Base-by-base conservation (phyloP, 2,329 filamentous ascomycete species). In the Tothia fuscella region DNA sequence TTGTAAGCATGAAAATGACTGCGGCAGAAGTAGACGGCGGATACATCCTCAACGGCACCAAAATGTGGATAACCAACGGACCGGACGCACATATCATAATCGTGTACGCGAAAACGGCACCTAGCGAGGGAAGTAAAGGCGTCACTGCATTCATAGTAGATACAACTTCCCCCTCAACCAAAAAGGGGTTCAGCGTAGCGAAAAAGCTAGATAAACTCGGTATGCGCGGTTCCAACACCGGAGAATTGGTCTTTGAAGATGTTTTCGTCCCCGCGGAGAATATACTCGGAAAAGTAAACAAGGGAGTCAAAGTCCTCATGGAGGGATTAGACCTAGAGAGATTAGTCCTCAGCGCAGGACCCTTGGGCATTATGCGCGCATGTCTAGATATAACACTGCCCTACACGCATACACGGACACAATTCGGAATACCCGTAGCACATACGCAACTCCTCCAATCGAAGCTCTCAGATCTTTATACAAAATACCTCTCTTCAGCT, bases 61-160 rank as follows among this genome's bases (percentile, higher is more conserved):
- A 98, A 71, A 95, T 96, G 89, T 98, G 89, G 89, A 98, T 98
- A 58, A 98, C 89, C 47, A 98, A 98, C 62, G 77, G 89, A 4
- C 89, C 89, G 1, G 88, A 96, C 57, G 91, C 91, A n/a, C 76
- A 94, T 60, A 71, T 82, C 31, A 79, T 96, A 42, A 78, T 98
- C 42, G 87, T 98, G n/a, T 98, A 98, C 60, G 89, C 89, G 41
- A 96, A 96, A 70, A 95, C 89, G 1, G 73, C 80, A 44, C 88
- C 88, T 1, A 73, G 80, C 10, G 78, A 75, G 46, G 86, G 69
- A 2, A 85, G 81, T 49, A 93, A 89, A 64, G 91, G 91, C 43
- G 94, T 98, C 59, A 94, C 89, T 1, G 89, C 89, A 6, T 95
- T 96, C 65, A 72, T 98, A 25, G 83, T 96, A 29, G 80, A 93